Base-by-base conservation (phyloP, 305 asterid genomes). In the Rubia peregrina region DNA sequence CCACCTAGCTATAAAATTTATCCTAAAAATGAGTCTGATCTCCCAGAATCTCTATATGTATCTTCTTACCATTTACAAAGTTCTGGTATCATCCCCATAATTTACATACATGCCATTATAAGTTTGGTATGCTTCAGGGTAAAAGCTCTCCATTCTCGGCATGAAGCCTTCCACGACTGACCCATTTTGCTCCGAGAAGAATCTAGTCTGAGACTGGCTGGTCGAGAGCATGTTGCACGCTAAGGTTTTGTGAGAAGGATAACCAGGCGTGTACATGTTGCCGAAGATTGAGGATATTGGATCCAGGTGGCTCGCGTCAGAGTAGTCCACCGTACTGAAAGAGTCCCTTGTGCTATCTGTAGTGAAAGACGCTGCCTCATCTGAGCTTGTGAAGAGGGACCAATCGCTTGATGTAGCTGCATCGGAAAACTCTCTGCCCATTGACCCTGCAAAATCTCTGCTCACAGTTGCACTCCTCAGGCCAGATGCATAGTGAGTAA, bases 281-380 rank as follows among this genome's bases (percentile, higher is more conserved):
- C 73, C 84, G 66, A 81, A 84, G 73, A 89, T 79, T 22, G 95
- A 82, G 9, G 95, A 74, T 66, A 87, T 73, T 0, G 93, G 87
- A 67, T 84, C 82, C 19, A 78, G 24, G 24, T 64, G 69, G 19
- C 65, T 82, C 16, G 81, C 78, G 59, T 86, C 88, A 0, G 80
- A 56, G 41, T 79, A 83, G 68, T 86, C 95, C 67, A 84, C 82
- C 0, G 92, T 84, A 79, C 96, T 89, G 76, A 89, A 86, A 4
- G 96, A 91, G 81, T 91, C 93, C 65, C 95, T 77, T 17, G 97
- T 84, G 76, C 97, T 88, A 78, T 91, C 97, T 0, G 95, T 87
- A 0, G 96, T 88, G 64, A 91, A 89, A 22, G 96, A 89, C 7
- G 59, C 10, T 6, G 95, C 88, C 74, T 88, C 93, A 36, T 89